A percentile compares a stretch with the other conserved stretches of the same genome.
phyloP scores from a whole-genome alignment of 176 grass and related monocot genomes.

The Carex pumila region DNA sequence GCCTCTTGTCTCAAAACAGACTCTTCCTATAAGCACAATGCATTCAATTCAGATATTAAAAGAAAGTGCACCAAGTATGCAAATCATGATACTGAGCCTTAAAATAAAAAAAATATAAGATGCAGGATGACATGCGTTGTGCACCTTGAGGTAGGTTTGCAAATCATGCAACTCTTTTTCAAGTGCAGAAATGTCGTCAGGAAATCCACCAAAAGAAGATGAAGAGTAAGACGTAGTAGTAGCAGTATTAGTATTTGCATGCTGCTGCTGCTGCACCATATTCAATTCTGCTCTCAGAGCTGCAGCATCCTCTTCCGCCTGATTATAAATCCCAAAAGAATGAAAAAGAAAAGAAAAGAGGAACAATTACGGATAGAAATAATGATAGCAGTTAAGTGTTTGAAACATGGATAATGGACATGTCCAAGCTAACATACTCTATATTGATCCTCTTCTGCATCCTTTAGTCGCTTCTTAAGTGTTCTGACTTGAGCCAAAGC shows the following conservation, averaged over 20 bases:
- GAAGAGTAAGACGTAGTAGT: slow-evolving; percentile 35
- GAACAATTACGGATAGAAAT: neutral
- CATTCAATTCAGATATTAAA: neutral
- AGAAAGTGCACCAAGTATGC: neutral
- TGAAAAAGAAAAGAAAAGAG: neutral
- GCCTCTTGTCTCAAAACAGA: slow-evolving; percentile 59
- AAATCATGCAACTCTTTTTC: slow-evolving; percentile 91
- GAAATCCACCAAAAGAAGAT: slow-evolving; percentile 44
- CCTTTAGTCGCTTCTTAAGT: slow-evolving; percentile 85
- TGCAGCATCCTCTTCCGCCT: slow-evolving; percentile 94
- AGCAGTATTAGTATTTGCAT: slow-evolving; percentile 1
- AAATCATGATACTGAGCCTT: neutral
- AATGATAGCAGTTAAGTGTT: neutral
- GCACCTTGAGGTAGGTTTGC: slow-evolving; percentile 61
- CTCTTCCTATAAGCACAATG: slow-evolving; percentile 27
- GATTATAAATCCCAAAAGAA: neutral
- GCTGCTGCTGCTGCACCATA: slow-evolving; percentile 70
- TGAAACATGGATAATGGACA: neutral
- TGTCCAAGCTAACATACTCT: slow-evolving; percentile 42
- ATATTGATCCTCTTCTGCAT: slow-evolving; percentile 97
- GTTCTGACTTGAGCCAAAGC: slow-evolving; percentile 75
- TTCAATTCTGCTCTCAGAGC: slow-evolving; percentile 86
- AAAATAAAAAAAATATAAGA: neutral
- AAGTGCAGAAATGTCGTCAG: slow-evolving; percentile 43
- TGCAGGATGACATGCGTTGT: neutral